Evolutionary conservation across 768 basidiomycete species (phyloP), one percentile per base, ranked within the genome.

Genomic region (Rhodotorula sphaerocarpa): DNA sequence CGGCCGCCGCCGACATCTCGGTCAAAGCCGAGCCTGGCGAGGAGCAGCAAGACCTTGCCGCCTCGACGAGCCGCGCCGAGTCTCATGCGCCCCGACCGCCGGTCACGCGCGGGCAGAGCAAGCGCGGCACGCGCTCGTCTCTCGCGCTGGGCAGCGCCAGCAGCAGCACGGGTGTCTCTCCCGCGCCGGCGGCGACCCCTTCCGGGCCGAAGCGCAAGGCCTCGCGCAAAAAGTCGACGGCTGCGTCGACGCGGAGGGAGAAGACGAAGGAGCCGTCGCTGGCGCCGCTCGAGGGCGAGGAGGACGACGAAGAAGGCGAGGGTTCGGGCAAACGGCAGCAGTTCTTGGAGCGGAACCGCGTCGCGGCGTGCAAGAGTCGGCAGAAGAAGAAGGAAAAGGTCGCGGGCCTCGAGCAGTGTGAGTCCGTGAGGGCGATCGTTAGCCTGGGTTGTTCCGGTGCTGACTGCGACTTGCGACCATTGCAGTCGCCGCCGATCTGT

Each of bases 301-400:
- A 55, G 7, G 54, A 48, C 12, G 66, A 60, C 31, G 65, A 59
- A 16, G 63, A 30, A 7, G 61, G 57, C 36, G 67, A 68, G 21
- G 64, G 63, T 21, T 50, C 54, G 45, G 30, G 48, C 34, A 62
- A 65, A 44, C 55, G 67, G 9, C 59, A 59, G 45, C 53, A 65
- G 50, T 66, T 68, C 42, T 59, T 71, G 44, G 70, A 71, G 57
- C 57, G 70, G 16, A 71, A 71, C 55, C 47, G 70, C 21, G 16
- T 71, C 33, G 70, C 70, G 14, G 70, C 70, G 25, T 66, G 63
- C 67, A 71, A 71, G 61, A 63, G 60, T 27, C 54, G 70, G 28
- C 55, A 61, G 56, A 71, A 71, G 70, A 71, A 71, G 67, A 71
- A 71, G 64, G 67, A 68, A 47, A 59, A 56, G 55, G 52, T 63